These are phyloP conservation scores for Knufia petricola DNA, from an alignment of 2,329 filamentous ascomycete genomes.

Conservation along the genomic window DNA sequence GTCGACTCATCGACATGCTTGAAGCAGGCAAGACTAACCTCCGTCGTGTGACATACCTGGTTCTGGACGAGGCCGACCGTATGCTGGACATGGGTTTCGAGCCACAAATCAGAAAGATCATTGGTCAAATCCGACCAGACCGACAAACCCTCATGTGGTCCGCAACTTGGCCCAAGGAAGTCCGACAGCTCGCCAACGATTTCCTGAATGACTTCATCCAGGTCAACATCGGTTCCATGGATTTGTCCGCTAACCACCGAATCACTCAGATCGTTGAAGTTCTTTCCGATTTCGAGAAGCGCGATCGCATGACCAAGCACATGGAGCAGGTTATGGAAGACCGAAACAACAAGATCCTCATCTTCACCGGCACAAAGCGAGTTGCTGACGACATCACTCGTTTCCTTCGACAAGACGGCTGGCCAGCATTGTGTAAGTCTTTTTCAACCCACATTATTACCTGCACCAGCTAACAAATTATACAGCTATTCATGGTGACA, in stretches of 20 bases:
- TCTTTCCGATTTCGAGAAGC: conserved; percentile 92
- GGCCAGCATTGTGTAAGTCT: conserved; percentile 84
- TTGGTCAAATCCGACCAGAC: conserved; percentile 92
- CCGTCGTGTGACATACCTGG: conserved; percentile 92
- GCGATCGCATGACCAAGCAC: conserved; percentile 93
- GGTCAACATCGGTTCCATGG: conserved; percentile 96
- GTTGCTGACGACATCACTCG: conserved; percentile 96
- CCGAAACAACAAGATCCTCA: conserved; percentile 86
- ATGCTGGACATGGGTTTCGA: conserved; percentile 99
- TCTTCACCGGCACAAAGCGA: conserved; percentile 81
- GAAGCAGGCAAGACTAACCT: conserved; percentile 97
- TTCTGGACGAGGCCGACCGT: conserved; percentile 96
- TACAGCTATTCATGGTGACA: conserved; percentile 92
- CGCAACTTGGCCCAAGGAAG: conserved; percentile 97
- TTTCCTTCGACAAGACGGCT: conserved; percentile 94
- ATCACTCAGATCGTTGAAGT: conserved; percentile 98
- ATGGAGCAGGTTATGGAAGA: conserved; percentile 97
- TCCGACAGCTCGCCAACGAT: conserved; percentile 80
- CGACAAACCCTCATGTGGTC: conserved; percentile 99
- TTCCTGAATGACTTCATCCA: conserved; percentile 96
- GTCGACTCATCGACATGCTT: conserved; percentile 96
- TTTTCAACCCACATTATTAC: conserved; percentile 21
- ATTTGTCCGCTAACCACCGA: conserved; percentile 91
- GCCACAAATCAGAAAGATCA: conserved; percentile 98
- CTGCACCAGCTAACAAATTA: conserved; percentile 29